These are phyloP conservation scores for Adenanthera pavonina DNA, from an alignment of 306 rosid species.

Conservation along the genomic window DNA sequence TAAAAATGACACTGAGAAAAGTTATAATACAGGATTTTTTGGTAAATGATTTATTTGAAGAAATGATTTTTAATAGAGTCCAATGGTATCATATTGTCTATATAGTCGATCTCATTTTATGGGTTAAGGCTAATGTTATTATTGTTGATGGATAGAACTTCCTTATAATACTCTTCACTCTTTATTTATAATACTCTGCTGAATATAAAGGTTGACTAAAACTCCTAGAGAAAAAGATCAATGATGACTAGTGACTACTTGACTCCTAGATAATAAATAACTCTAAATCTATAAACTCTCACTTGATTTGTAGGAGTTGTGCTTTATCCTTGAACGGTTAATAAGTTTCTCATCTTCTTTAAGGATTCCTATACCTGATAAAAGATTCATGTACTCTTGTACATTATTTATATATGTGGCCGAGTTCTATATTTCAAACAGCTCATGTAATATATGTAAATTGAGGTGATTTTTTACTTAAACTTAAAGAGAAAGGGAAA, in stretches of 20 bases:
- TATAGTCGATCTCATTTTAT: too few relatives aligned
- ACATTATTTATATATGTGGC: conserved; percentile 1
- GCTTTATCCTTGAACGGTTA: background rate
- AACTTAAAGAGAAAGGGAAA: conserved; percentile 10
- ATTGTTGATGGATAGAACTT: background rate
- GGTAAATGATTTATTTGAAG: too few relatives aligned
- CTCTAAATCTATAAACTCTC: background rate
- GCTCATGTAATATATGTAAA: conserved; percentile 14
- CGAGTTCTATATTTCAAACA: conserved; percentile 8
- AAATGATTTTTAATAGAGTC: too few relatives aligned
- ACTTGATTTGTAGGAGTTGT: background rate
- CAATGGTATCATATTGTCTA: too few relatives aligned
- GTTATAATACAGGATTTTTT: too few relatives aligned
- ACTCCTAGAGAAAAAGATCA: background rate
- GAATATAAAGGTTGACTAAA: background rate
- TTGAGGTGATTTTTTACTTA: background rate
- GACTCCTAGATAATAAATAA: background rate
- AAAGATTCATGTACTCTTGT: background rate
- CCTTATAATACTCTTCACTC: background rate
- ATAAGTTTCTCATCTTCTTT: background rate
- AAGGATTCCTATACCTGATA: background rate
- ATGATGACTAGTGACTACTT: background rate
- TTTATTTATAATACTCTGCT: background rate
- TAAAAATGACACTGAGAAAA: too few relatives aligned
- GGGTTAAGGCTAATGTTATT: too few relatives aligned